Base-by-base conservation (phyloP, 2,329 filamentous ascomycete species). In the Sporothrix sp. region DNA sequence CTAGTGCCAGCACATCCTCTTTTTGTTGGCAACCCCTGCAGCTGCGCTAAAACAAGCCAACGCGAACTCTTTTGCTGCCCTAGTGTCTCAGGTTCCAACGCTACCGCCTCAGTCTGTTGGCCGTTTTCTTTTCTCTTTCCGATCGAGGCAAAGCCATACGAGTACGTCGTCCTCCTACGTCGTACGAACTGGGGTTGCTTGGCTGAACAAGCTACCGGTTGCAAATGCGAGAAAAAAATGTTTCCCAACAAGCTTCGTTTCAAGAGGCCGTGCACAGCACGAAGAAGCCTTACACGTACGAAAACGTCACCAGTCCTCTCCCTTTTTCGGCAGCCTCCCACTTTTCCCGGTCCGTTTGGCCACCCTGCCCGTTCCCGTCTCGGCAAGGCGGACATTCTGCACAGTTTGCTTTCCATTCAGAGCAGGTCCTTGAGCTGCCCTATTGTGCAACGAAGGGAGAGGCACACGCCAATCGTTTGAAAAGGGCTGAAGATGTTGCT, bases 71-170 rank as follows among this genome's bases (percentile, higher is more conserved):
- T 37, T 48, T 38, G 10, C 20, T 25, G 28, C 21, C 20, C 36
- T 30, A 25, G 28, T 49, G 37, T 50, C 47, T 49, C 47, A 49
- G 28, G 47, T 43, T 50, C 21, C 18, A 18, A 11, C 47, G 30
- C 38, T 50, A 50, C 21, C 28, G 37, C 39, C 5, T 43, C 47
- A 49, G 38, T 21, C 21, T 20, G 9, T 38, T 33, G 16, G 27
- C 35, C 25, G 10, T 8, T 30, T 25, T 35, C 13, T 14, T 25
- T 13, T 20, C 11, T 16, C 23, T 21, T 36, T 45, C 14, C 33
- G 16, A 13, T 13, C 25, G 13, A 18, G 11, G n/a, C n/a, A 44
- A 23, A 16, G 7, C n/a, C 14, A n/a, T 40, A n/a, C n/a, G n/a
- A n/a, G n/a, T n/a, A n/a, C n/a, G n/a, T n/a, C n/a, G n/a, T n/a